Base-by-base conservation (phyloP, 306 rosid species). In the Quercus rubra region DNA sequence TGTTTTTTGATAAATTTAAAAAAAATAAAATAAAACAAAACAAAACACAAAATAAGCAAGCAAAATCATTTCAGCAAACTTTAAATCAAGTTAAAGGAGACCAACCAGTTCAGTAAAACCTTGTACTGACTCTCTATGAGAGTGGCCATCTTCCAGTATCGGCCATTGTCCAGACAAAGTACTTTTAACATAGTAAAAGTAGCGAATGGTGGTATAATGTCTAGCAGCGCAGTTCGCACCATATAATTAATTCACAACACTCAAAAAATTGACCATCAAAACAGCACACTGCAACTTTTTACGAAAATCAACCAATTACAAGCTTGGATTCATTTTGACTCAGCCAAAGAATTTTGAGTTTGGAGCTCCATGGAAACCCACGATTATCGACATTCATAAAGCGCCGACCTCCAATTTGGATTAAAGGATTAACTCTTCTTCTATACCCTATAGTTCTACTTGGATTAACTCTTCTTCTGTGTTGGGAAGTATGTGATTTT, bases 171-270 rank as follows among this genome's bases (percentile, higher is more conserved):
- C 98, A 10, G 82, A 78, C 77, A 91, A 77, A 79, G 90, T 74
- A 76, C 93, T 87, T 86, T 81, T 90, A 80, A 89, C 94, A 82
- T 87, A 89, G 78, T 96, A 96, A 84, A 96, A 85, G 83, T 91
- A 96, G 55, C 97, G 98, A 82, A 96, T 88, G 98, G 99, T 56
- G 99, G 99, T 80, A 93, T 89, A 82, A 86, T 31, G 75, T 72
- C 80, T 62, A 98, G 96, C 74, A 96, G 83, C 77, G 58, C 70
- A 1, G 88, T 81, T 71, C 93, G 88, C 66, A 96, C 57, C 62
- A 71, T 78, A 46, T 61, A 25, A 18, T 72, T 75, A 69, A 72
- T 63, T 66, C 30, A 75, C 68, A 81, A 59, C 51, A 49, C 35
- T 31, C 52, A 56, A 55, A 56, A 55, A 67, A 73, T 33, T 68